These are phyloP conservation scores for Starmerella gropengiesseri DNA, from an alignment of 805 yeast genomes.

Conservation along the genomic window DNA sequence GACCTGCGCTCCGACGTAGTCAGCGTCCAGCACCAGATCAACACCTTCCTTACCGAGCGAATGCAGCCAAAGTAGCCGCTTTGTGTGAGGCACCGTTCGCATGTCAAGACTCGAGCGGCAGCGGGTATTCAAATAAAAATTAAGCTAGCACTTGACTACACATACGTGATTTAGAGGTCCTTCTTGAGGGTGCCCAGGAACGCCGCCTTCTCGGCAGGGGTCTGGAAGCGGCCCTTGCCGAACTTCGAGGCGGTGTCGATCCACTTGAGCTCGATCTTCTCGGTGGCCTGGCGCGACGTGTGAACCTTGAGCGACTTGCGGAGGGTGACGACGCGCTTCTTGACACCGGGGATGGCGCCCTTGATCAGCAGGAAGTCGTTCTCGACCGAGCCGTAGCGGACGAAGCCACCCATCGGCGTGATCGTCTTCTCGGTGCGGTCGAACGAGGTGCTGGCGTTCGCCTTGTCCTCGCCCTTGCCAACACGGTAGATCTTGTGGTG, in stretches of 20 bases:
- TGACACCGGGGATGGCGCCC: constrained; percentile 99
- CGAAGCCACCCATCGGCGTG: constrained; percentile 99
- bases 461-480: constrained; percentile 92
- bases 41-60: constrained; percentile 20
- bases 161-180: constrained; percentile 56
- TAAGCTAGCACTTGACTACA: not conserved
- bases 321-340: constrained; percentile 98
- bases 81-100: too few species aligned
- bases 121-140: too few species aligned
- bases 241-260: constrained; percentile 99
- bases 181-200: constrained; percentile 99
- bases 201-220: constrained; percentile 99
- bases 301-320: constrained; percentile 97
- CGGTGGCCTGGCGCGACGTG: constrained; percentile 95
- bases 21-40: constrained; percentile 24
- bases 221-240: constrained; percentile 99
- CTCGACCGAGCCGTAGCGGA: constrained; percentile 95
- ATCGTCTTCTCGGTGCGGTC: constrained; percentile 99
- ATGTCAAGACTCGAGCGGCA: too few species aligned
- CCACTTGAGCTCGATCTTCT: constrained; percentile 96
- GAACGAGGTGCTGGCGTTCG: constrained; percentile 89
- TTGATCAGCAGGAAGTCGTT: constrained; percentile 95
- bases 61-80: too few species aligned
- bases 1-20: constrained; percentile 19
- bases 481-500: constrained; percentile 99